Base-by-base conservation (phyloP, 176 grass and related monocot genomes). In the Eragrostis nindensis region DNA sequence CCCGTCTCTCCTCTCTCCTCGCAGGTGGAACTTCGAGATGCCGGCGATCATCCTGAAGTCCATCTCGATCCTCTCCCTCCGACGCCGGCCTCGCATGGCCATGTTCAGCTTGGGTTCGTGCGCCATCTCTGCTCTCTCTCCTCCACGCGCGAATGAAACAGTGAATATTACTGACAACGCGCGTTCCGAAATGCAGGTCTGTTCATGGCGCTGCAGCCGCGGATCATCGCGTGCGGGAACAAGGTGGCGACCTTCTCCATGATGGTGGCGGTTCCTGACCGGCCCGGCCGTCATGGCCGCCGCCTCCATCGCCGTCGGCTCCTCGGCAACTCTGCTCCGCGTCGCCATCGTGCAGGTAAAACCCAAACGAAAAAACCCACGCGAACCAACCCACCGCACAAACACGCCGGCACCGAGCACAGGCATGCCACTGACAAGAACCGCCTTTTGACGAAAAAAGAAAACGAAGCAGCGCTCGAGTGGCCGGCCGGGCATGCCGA, bases 161-260 rank as follows among this genome's bases (percentile, higher is more conserved):
- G 76, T 79, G 12, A 29, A 12, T 39, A 29, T 27, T 15, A 48
- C 62, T 67, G 76, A 48, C 75, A 13, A 7, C 9, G 11, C 11
- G 55, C 55, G 21, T 59, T 24, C 10, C n/a, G 7, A 39, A 30
- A 32, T 27, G 46, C 88, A 99, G 96, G 96, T 42, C 77, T 99
- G 88, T 99, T 99, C 83, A 99, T 99, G 96, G 96, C 96, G 79
- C 85, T 99, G 84, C 96, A 99, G 84, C 92, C 96, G 4, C 83
- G 96, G 82, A 99, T 99, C 81, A 99, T 99, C 86, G 96, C 96
- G 22, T 99, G 96, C 78, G 96, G 96, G 19, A 95, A 99, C 78
- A 89, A 86, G 82, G 79, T 91, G 26, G 96, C 96, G 14, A 53
- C 86, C 25, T 99, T 93, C 75, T 85, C 96, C 78, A 99, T 99